Evolutionary conservation across 2,329 filamentous ascomycete genomes (phyloP), one percentile per base, ranked within the genome.

Genomic region (Talaromyces verruculosus): DNA sequence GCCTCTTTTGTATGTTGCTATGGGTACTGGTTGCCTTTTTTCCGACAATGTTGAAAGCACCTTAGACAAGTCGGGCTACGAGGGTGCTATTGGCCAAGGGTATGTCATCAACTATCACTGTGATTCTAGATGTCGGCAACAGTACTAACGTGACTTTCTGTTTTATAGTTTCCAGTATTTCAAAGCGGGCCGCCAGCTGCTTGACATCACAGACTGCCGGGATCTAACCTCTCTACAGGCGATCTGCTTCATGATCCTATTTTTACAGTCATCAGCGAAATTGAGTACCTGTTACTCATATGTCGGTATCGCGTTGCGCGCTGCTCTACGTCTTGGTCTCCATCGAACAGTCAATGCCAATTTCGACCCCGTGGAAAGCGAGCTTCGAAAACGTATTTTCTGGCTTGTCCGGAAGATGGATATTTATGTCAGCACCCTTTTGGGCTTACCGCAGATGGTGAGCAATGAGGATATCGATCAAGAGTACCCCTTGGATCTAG

Each of bases 201-300:
- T 93, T 58, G 83, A 85, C 68, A 80, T 85, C 45, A 84, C 83
- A 0, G 83, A 85, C 68, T 93, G 90, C 70, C 87, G 91, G 57
- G 91, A 93, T 73, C 81, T 94, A 51, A 85, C 84, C 22, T 91
- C 91, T 1, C 80, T 94, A 8, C 91, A 95, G 75, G 87, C 89
- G 1, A 83, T 95, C 6, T 80, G 93, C 22, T 93, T 92, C 74
- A 91, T 93, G 84, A 90, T 93, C 59, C 80, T 94, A 2, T 95
- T 93, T 73, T 83, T 94, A 0, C 91, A 95, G 73, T 88, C 89
- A 2, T 91, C 91, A 1, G 90, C 91, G 10, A 91, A 92, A 73
- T 80, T 94, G 35, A 91, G 88, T 73, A 90, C 88, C 10, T 94
- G 91, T 74, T 94, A 94, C 76, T 87, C 90, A 0, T 93, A 92